Percentiles rank a stretch among this genome's conserved stretches.
Evolutionary conservation across 441 rosid genomes (phyloP).

Genomic region (Dalechampia spathulata): DNA sequence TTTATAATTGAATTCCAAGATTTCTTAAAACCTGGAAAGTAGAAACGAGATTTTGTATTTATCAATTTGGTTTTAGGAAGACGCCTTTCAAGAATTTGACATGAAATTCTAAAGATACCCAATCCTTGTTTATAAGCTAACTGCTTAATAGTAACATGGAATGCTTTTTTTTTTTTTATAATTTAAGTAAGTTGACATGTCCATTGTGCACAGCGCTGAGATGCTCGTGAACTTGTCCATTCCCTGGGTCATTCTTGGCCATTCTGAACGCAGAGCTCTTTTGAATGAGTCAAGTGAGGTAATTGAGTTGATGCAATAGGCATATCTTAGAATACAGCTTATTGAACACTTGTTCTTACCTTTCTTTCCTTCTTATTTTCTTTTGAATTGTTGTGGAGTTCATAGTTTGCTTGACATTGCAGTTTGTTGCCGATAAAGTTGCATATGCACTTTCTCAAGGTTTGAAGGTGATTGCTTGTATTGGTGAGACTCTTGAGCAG

Average conservation of each 20-base stretch:
- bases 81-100: too few species aligned
- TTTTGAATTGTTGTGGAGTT: background rate
- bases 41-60: too few species aligned
- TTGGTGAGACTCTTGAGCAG: constrained; percentile 75
- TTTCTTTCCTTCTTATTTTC: background rate
- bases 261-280: constrained; percentile 59
- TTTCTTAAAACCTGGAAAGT: too few species aligned
- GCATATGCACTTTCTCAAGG: constrained; percentile 62
- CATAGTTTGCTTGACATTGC: constrained; percentile 10
- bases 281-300: constrained; percentile 53
- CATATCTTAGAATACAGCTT: background rate
- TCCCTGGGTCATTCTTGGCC: constrained; percentile 68
- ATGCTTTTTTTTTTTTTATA: background rate
- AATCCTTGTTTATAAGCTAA: background rate
- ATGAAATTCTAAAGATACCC: too few species aligned
- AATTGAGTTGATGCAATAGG: background rate
- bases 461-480: constrained; percentile 67
- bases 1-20: too few species aligned
- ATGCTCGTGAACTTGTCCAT: constrained; percentile 55
- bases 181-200: constrained; percentile 5
- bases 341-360: too few species aligned
- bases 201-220: constrained; percentile 40
- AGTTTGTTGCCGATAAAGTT: constrained; percentile 73
- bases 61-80: too few species aligned
- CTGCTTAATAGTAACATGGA: background rate